phyloP scores from a whole-genome alignment of 306 rosid genomes.

The Vicia villosa region DNA sequence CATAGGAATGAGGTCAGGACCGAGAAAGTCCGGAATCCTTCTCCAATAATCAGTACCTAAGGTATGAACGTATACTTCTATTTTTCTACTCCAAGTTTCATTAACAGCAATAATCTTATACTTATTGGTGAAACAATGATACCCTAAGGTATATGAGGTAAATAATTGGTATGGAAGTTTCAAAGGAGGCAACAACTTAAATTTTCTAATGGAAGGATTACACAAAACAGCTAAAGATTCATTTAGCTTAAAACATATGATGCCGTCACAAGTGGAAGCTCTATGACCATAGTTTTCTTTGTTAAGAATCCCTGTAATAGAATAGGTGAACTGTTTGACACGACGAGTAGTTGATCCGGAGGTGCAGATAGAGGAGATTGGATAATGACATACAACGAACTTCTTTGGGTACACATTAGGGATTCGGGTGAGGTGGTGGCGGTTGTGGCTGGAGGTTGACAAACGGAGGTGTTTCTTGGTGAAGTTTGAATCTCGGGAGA shows the following conservation, averaged over 20 bases:
- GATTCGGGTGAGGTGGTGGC: neutral
- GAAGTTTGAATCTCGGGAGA: neutral
- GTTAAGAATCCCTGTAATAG: neutral
- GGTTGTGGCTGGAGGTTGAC: neutral
- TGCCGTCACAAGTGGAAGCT: neutral
- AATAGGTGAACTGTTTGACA: no score
- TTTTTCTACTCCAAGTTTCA: no score
- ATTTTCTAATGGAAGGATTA: neutral
- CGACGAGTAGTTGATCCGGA: neutral
- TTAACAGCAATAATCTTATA: no score
- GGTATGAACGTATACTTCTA: no score
- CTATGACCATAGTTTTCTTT: no score
- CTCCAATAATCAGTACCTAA: no score
- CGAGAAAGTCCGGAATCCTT: no score
- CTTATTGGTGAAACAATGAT: slow-evolving; percentile 27
- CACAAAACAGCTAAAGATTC: no score
- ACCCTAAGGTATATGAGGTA: slow-evolving; percentile 46
- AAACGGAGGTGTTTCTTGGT: neutral
- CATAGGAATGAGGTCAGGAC: no score
- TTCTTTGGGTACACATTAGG: no score
- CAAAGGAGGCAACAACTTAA: neutral
- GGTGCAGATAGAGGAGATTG: neutral
- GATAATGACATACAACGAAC: neutral
- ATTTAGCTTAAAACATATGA: neutral
- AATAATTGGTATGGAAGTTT: no score